Base-by-base conservation (phyloP, 1,139 yeast species). In the Fermentozyma sake region DNA sequence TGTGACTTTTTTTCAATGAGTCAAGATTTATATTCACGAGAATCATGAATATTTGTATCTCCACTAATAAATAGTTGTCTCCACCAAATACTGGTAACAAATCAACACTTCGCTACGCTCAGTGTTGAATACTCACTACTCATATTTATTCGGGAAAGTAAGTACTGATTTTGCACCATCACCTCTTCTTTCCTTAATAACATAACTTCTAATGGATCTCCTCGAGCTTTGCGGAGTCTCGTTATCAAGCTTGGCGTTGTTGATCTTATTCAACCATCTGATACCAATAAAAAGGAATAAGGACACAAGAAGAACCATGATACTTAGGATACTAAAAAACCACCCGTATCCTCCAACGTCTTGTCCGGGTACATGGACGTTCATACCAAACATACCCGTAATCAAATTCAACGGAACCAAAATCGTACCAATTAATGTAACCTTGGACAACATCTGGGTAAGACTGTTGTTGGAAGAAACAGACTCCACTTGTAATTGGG, bases 331-430 rank as follows among this genome's bases (percentile, higher is more conserved):
- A 2, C 66, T 65, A 29, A 58, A 58, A 32, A 59, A 61, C 67
- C 66, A 60, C 17, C 55, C 22, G 67, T 69, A 26, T 44, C 41
- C 61, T 1, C 42, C 48, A 0, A 46, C 67, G 6, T 49, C 64
- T 41, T 72, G 59, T 9, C 96, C 96, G 0, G 97, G 97, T 12
- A 89, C 87, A 12, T 48, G 57, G 11, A 91, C 97, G 55, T 91
- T 91, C 98, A 91, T 91, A 45, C 98, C 97, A 57, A 89, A 91
- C 37, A 89, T 54, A 52, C 97, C 96, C 1, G 97, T 87, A 19
- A 91, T 72, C 39, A 91, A 63, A 52, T 89, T 91, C 68, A 89
- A 71, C 7, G 97, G 97, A 39, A 91, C 82, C 24, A 91, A 65
- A 46, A 89, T 71, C 0, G 97, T 89, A 71, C 97, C 97, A 27